Conservation (phyloP, 768 basidiomycete species). For the Russula compacta region DNA sequence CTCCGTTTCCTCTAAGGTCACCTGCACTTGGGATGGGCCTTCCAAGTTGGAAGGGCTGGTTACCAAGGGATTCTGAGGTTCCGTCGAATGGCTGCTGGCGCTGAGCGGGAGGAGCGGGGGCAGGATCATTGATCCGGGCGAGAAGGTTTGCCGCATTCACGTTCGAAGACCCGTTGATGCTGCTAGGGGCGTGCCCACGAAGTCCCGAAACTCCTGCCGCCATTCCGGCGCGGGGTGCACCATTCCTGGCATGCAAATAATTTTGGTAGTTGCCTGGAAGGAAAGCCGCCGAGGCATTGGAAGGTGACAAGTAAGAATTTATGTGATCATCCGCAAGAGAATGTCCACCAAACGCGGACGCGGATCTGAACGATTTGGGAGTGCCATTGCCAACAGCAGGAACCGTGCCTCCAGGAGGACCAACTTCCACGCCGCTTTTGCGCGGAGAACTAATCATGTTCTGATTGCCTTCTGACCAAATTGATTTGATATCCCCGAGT, state of each 20-base stretch:
- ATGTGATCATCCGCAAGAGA: conserved; percentile 29
- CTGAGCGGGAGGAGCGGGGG: conserved; percentile 16
- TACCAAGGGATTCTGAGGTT: conserved; percentile 29
- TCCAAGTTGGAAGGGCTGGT: conserved; percentile 33
- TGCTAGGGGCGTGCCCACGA: conserved; percentile 10
- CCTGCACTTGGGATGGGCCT: conserved; percentile 25
- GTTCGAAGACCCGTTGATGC: conserved; percentile 8
- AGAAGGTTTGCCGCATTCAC: conserved; percentile 20
- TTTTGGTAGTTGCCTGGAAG: conserved; percentile 61
- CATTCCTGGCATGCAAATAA: conserved; percentile 44
- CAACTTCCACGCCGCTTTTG: conserved; percentile 18
- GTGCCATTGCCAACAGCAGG: conserved; percentile 32
- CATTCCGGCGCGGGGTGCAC: conserved; percentile 24
- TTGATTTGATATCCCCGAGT: conserved; percentile 65
- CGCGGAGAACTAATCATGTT: conserved; percentile 31
- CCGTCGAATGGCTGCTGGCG: conserved; percentile 22
- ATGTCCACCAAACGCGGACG: conserved; percentile 31
- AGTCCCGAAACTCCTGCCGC: conserved; percentile 22
- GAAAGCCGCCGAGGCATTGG: conserved; percentile 78
- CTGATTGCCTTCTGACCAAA: conserved; percentile 60
- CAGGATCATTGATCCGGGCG: conserved; percentile 19
- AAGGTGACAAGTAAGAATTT: conserved; percentile 46
- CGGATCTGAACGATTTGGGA: conserved; percentile 45
- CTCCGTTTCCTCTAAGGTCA: conserved; percentile 22
- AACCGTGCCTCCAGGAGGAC: conserved; percentile 18